phyloP scores from a whole-genome alignment of 208 protist species.

The Tritrichomonas musculus region DNA sequence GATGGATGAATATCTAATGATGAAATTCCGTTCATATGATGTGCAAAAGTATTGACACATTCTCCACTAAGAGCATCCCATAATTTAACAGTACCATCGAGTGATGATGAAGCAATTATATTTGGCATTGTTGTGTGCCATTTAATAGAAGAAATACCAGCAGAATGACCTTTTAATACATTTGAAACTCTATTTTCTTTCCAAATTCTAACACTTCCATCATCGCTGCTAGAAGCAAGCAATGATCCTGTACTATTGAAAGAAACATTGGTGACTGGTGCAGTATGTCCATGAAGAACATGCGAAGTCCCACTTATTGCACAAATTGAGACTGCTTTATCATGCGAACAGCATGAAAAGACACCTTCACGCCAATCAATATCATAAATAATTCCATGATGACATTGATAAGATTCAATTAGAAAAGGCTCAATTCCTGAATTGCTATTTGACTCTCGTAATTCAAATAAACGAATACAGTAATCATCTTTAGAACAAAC shows the following conservation, averaged over 20 bases:
- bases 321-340: not conserved
- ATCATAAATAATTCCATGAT: not conserved
- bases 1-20: not conserved
- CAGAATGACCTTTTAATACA: not conserved
- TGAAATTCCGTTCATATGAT: not conserved
- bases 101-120: not conserved
- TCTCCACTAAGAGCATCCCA: not conserved
- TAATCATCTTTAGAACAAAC: not conserved
- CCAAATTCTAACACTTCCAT: not conserved
- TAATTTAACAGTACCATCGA: not conserved
- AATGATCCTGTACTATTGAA: not conserved
- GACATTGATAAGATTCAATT: not conserved
- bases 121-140: not conserved
- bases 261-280: not conserved
- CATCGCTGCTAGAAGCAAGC: not conserved
- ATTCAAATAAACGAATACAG: not conserved
- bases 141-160: not conserved
- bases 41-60: not conserved
- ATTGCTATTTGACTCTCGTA: not conserved
- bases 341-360: not conserved
- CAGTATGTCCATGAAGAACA: not conserved
- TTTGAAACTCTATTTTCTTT: not conserved
- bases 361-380: not conserved
- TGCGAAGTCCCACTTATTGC: not conserved
- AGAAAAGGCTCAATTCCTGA: no score